phyloP scores from a whole-genome alignment of 75 land plant genomes.

The Picea glauca region DNA sequence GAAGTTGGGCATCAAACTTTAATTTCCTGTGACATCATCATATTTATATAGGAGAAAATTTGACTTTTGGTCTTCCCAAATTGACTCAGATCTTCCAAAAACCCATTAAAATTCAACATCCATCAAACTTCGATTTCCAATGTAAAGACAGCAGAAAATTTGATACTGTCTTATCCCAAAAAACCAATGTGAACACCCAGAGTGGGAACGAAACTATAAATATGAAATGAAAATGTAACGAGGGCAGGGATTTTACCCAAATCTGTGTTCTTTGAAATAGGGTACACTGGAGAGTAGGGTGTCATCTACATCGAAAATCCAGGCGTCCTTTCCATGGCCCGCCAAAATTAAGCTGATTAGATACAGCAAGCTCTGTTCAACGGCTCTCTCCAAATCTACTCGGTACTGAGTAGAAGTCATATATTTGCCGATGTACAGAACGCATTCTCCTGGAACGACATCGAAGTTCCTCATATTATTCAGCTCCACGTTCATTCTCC shows the following conservation, averaged over 20 bases:
- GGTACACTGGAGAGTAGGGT: slow-evolving; percentile 66
- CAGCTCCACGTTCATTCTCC: slow-evolving; percentile 72
- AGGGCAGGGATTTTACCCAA: slow-evolving; percentile 34
- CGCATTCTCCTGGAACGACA: slow-evolving; percentile 54
- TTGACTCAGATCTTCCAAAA: too few species aligned
- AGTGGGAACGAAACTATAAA: slow-evolving; percentile 23
- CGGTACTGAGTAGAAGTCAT: slow-evolving; percentile 55
- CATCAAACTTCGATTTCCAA: too few species aligned
- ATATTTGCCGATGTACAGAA: slow-evolving; percentile 33
- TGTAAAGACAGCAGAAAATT: too few species aligned
- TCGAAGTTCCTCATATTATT: slow-evolving; percentile 60
- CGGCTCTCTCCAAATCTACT: slow-evolving; percentile 34
- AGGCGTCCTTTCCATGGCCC: slow-evolving; percentile 57
- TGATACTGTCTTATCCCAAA: too few species aligned
- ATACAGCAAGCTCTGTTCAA: slow-evolving; percentile 24
- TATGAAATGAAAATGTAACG: not conserved
- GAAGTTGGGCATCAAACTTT: too few species aligned
- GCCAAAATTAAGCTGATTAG: slow-evolving; percentile 14
- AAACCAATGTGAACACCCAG: too few species aligned
- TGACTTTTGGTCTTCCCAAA: too few species aligned
- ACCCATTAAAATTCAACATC: too few species aligned
- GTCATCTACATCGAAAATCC: slow-evolving; percentile 75
- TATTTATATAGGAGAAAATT: too few species aligned
- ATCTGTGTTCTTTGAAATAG: slow-evolving; percentile 47
- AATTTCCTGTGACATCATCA: too few species aligned